phyloP scores from a whole-genome alignment of 495 filamentous ascomycete species.

The Podospora sp. region DNA sequence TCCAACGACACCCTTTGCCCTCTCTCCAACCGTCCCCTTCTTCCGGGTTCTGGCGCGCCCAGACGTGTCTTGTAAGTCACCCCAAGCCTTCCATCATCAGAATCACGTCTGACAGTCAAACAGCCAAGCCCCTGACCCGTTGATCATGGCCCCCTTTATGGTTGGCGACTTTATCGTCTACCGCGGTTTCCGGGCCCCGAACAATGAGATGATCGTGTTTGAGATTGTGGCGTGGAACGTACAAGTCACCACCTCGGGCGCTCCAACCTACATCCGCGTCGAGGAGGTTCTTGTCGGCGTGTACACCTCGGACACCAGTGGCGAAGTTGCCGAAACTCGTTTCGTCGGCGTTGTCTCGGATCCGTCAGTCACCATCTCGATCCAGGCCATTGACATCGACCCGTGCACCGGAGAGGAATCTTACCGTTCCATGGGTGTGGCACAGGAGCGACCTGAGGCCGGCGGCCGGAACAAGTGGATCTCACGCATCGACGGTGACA shows the following conservation, averaged over 20 bases:
- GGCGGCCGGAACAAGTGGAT: slow-evolving; percentile 43
- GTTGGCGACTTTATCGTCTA: slow-evolving; percentile 44
- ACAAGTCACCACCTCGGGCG: slow-evolving; percentile 33
- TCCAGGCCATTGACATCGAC: slow-evolving; percentile 45
- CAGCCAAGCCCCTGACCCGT: slow-evolving; percentile 36
- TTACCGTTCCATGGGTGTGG: slow-evolving; percentile 27
- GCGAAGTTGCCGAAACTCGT: slow-evolving; percentile 39
- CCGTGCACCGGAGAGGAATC: slow-evolving; percentile 44
- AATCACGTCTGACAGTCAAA: neutral
- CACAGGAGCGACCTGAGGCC: slow-evolving; percentile 21
- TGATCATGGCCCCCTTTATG: slow-evolving; percentile 43
- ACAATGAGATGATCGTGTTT: slow-evolving; percentile 31
- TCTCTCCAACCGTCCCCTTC: slow-evolving; percentile 34
- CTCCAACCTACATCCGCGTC: slow-evolving; percentile 39
- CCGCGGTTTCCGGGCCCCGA: slow-evolving; percentile 30
- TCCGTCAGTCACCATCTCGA: slow-evolving; percentile 28
- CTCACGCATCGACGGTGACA: slow-evolving; percentile 33
- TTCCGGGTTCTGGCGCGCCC: slow-evolving; percentile 4
- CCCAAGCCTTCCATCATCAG: neutral
- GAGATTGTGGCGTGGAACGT: slow-evolving; percentile 40
- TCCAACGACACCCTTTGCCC: slow-evolving; percentile 39
- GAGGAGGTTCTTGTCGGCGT: slow-evolving; percentile 42
- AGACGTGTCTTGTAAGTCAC: slow-evolving; percentile 31
- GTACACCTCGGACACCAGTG: slow-evolving; percentile 30
- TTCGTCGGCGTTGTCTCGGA: slow-evolving; percentile 27